A percentile compares a stretch with the other conserved stretches of the same genome.
phyloP scores from a whole-genome alignment of 805 yeast genomes.

The Starmerella riodocensis region DNA sequence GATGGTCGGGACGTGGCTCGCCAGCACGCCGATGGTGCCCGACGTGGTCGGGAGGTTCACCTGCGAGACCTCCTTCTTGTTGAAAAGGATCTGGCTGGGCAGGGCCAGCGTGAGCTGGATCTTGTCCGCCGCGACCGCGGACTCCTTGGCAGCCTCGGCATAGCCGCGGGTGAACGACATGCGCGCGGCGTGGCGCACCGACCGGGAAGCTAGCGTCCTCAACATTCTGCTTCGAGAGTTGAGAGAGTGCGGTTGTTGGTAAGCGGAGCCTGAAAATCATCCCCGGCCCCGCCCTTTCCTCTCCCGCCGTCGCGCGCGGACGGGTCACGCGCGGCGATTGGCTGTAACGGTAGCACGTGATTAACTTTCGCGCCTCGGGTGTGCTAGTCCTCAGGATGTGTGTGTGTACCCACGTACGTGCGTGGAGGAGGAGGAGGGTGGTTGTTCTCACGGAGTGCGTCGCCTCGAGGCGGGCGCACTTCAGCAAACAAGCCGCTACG shows the following conservation, averaged over 20 bases:
- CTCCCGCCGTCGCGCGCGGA: too few relatives aligned
- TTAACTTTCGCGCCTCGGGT: too few relatives aligned
- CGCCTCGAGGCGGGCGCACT: too few relatives aligned
- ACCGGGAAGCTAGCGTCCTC: slow-evolving; percentile 20
- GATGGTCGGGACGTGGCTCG: slow-evolving; percentile 93
- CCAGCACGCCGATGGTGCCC: slow-evolving; percentile 93
- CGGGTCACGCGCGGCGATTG: slow-evolving; percentile 5
- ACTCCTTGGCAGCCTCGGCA: slow-evolving; percentile 56
- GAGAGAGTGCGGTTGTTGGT: slow-evolving; percentile 6
- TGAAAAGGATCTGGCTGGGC: slow-evolving; percentile 41
- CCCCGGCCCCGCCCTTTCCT: too few relatives aligned
- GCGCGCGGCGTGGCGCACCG: slow-evolving; percentile 21
- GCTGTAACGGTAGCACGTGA: too few relatives aligned
- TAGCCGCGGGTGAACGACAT: slow-evolving; percentile 35
- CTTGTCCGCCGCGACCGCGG: slow-evolving; percentile 43
- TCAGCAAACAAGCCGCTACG: too few relatives aligned
- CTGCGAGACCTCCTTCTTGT: slow-evolving; percentile 36
- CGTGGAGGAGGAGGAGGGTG: too few relatives aligned
- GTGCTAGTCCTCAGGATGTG: too few relatives aligned
- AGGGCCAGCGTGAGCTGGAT: slow-evolving; percentile 80
- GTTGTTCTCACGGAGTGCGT: too few relatives aligned
- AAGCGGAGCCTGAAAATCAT: slow-evolving; percentile 7
- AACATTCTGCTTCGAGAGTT: slow-evolving; percentile 13
- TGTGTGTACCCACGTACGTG: too few relatives aligned
- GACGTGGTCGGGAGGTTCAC: slow-evolving; percentile 92